A percentile compares a stretch with the other conserved stretches of the same genome.
Conservation (phyloP, 2,329 filamentous ascomycete species). For the Stagonosporopsis tanaceti region DNA sequence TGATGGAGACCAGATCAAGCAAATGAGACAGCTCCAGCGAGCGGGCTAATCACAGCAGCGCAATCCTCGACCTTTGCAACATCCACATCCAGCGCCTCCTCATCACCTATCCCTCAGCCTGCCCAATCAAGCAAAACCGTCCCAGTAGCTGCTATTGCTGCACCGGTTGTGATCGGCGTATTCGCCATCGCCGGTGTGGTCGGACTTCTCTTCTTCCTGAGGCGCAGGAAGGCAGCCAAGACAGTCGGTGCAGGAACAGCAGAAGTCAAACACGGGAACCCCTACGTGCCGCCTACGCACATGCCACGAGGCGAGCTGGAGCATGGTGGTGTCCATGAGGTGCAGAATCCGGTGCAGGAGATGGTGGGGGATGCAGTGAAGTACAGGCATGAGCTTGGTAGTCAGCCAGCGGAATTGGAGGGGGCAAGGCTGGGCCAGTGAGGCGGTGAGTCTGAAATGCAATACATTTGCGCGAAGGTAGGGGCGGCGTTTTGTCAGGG, state of each 20-base stretch:
- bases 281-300: neutral
- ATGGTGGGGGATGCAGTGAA: slow-evolving; percentile 1
- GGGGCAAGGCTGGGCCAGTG: neutral
- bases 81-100: neutral
- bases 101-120: neutral
- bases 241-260: neutral
- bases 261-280: neutral
- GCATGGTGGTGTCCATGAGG: neutral
- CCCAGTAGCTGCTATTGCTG: slow-evolving; percentile 18
- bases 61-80: neutral
- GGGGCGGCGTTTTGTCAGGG: neutral
- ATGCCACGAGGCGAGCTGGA: neutral
- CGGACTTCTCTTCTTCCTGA: slow-evolving; percentile 11
- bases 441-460: neutral
- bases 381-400: slow-evolving; percentile 6
- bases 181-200: slow-evolving; percentile 9
- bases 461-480: neutral
- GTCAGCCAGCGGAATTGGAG: slow-evolving; percentile 5
- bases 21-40: neutral
- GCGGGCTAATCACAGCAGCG: neutral
- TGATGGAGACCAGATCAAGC: neutral
- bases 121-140: neutral
- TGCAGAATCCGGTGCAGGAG: slow-evolving; percentile 5
- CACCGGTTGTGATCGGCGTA: slow-evolving; percentile 9
- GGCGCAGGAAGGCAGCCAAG: slow-evolving; percentile 1